Evolutionary conservation across 2,329 filamentous ascomycete species (phyloP), one percentile per base, ranked within the genome.

Genomic region (Verticillium nonalfalfae): DNA sequence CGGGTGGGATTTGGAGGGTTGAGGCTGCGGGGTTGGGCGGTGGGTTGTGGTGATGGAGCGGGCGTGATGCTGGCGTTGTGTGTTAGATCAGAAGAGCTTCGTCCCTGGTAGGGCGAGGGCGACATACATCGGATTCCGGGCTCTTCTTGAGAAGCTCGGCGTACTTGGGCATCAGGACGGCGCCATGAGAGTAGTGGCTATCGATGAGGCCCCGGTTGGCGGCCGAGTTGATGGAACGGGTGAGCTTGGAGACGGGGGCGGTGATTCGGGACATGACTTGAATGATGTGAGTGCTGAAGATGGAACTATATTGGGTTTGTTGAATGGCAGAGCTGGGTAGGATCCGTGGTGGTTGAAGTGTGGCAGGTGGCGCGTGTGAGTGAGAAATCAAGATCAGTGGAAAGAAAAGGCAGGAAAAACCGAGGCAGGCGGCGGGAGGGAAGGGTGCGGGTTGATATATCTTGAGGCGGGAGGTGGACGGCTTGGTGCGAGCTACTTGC

Each of bases 251-350:
- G 66, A 78, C 73, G 70, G 81, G 79, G 56, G 78, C 76, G 15
- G 80, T 79, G 63, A 84, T 75, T 69, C 81, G 75, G 57, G 81
- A 81, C 77, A 83, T 83, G 62, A 21, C 72, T 45, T 7, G 34
- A 26, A 54, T 14, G 15, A 34, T n/a, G 35, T 57, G 35, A 18
- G 31, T 54, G 58, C 26, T 26, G 26, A 4, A 26, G 26, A 26
- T 26, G 4, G 3, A 4, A 26, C 26, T 26, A 26, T 26, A 4
- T 4, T 26, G 26, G 26, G 26, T 26, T 26, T 26, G 26, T 26
- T 26, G 26, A 26, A 26, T 26, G 26, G 26, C 26, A 26, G 26
- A 26, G 26, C 26, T 26, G 26, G 26, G 26, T 26, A 26, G 26
- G 26, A 26, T 26, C 26, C 26, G 26, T 4, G 26, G 26, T 26